Evolutionary conservation across 345 rosid species (phyloP), one percentile per base, ranked within the genome.

Genomic region (Melaleuca alternifolia): DNA sequence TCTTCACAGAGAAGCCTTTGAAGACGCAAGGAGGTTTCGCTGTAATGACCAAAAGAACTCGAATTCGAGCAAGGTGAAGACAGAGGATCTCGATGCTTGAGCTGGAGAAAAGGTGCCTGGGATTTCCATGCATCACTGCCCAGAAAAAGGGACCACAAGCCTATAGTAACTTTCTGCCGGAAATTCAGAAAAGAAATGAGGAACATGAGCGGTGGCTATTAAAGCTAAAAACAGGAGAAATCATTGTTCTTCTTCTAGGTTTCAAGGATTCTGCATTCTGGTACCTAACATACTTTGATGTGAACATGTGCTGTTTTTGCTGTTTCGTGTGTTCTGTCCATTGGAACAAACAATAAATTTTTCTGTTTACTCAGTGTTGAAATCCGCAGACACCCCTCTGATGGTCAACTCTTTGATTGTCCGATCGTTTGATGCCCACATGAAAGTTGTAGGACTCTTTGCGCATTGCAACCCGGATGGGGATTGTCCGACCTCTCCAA

Each of bases 31-130:
- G 23, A 90, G 92, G 90, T 94, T 94, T 81, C 94, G 92, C 41
- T 89, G 93, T 61, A 90, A 89, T 37, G 92, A 88, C 46, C 51
- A 92, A 90, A n/a, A 54, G 30, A 90, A 91, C 76, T 87, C 89
- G 48, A 18, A 13, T 71, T 33, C 1, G 26, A 33, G 48, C 3
- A 16, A 16, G 46, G 79, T 10, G 6, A 71, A 71, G 79, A 71
- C 2, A 5, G 79, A 71, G 7, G 48, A 71, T 71, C 12, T 37
- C 0, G 48, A 71, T 1, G 7, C 48, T 71, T 71, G 79, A 71
- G 26, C 48, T 71, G 26, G 48, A 71, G 26, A 21, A 24, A 71
- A 71, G 7, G 12, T 5, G 24, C 79, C 8, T 71, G 26, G 79
- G 79, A 71, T 37, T 48, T 48, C 79, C 79, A 71, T 18, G 79